These are phyloP conservation scores for Solanum ossicruentum DNA, from an alignment of 257 asterid genomes.

Conservation along the genomic window DNA sequence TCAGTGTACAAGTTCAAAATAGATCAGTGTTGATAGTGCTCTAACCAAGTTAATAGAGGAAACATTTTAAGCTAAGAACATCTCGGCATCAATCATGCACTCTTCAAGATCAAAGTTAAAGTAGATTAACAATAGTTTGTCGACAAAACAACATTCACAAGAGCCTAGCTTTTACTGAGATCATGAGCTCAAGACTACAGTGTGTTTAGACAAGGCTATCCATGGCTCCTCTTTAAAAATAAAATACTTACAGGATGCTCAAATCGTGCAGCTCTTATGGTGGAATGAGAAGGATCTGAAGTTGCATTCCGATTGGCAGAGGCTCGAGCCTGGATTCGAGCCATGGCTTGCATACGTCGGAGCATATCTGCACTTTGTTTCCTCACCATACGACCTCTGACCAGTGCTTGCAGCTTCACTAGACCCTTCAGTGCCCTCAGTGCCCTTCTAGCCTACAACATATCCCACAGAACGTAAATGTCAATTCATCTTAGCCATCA, in stretches of 20 bases:
- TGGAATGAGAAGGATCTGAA: slow-evolving; percentile 22
- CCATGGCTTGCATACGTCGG: slow-evolving; percentile 89
- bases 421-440: slow-evolving; percentile 80
- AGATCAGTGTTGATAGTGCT: not conserved
- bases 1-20: not conserved
- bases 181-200: not conserved
- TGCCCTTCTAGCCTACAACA: slow-evolving; percentile 78
- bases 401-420: slow-evolving; percentile 92
- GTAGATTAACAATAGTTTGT: not conserved
- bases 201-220: not conserved
- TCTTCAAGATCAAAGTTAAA: not conserved
- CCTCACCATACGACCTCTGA: slow-evolving; percentile 82
- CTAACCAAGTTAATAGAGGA: not conserved
- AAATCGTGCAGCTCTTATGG: slow-evolving; percentile 9
- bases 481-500: not conserved
- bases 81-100: not conserved
- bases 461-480: not conserved
- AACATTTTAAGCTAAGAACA: not conserved
- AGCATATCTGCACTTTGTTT: slow-evolving; percentile 90
- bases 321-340: slow-evolving; percentile 92
- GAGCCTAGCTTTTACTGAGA: not conserved
- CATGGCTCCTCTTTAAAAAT: not conserved
- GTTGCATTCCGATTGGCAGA: slow-evolving; percentile 41
- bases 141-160: not conserved
- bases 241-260: slow-evolving; percentile 31